Base-by-base conservation (phyloP, 768 basidiomycete genomes). In the Bullera alba region DNA sequence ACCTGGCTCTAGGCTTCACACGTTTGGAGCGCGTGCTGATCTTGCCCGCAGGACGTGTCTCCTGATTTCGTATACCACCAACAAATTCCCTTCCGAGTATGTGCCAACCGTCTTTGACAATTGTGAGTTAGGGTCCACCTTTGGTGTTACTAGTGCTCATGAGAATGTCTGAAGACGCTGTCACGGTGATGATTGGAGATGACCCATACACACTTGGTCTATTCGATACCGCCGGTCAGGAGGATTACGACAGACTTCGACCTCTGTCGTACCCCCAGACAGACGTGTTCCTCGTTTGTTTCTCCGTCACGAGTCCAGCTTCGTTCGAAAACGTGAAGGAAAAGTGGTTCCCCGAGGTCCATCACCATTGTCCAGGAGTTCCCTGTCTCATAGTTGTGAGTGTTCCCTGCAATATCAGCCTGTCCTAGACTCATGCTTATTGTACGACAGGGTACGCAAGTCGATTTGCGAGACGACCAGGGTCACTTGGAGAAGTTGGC, bases 271-370 rank as follows among this genome's bases (percentile, higher is more conserved):
- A 99, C 80, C 95, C 95, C 28, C 95, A 99, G 77, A 99, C 95
- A 54, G 95, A 99, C 69, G 95, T 97, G 51, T 97, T 99, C 81
- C 80, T 99, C 51, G 93, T 99, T 61, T 99, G 95, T 77, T 99
- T 97, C 80, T 92, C 88, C 69, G 95, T 99, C 63, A 96, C 93
- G 35, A 91, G 87, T 8, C 95, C 93, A 3, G 93, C 95, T 25
- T 93, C 90, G 42, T 99, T 96, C 71, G 95, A 99, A 76, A 97
- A 99, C 85, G 93, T 99, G 68, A 97, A 95, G 81, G 95, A 99
- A 77, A 99, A 99, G 74, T 99, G 95, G 95, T 95, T 97, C 81
- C 95, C 95, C 4, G 95, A 99, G 77, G 93, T 99, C 47, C 92
- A 92, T 73, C 95, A 97, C 73, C 95, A 99, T 71, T 99, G 95